Percentiles rank a stretch among this genome's conserved stretches.
phyloP scores from a whole-genome alignment of 139 green algal genomes.

The Tetratostichococcus sp. region DNA sequence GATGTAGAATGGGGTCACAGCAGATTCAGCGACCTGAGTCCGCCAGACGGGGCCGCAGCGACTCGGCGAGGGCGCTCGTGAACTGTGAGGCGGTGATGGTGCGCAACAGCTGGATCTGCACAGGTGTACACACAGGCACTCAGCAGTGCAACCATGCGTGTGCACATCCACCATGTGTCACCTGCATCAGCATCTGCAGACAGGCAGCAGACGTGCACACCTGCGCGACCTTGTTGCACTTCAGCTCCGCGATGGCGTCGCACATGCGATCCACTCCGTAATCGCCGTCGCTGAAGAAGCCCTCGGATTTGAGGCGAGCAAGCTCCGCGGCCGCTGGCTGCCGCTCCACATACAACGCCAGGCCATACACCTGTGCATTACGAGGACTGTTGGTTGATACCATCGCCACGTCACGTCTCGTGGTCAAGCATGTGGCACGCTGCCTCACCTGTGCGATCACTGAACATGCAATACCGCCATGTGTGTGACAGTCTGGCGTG shows the following conservation, averaged over 20 bases:
- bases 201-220: too few species aligned
- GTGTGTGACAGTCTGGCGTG: too few species aligned
- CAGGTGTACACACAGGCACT: too few species aligned
- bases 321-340: not conserved
- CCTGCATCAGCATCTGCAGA: too few species aligned
- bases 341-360: constrained; percentile 10
- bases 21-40: not conserved
- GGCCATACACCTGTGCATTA: constrained; percentile 17
- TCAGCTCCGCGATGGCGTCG: not conserved
- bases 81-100: not conserved
- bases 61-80: not conserved
- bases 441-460: too few species aligned
- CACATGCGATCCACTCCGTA: not conserved
- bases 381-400: too few species aligned
- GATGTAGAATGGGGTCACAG: not conserved
- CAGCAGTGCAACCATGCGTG: too few species aligned
- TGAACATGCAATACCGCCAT: too few species aligned
- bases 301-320: not conserved
- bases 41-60: not conserved
- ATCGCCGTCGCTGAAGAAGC: not conserved
- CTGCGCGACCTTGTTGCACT: not conserved
- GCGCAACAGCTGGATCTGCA: not conserved
- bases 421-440: too few species aligned
- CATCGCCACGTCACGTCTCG: too few species aligned
- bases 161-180: too few species aligned